phyloP scores from a whole-genome alignment of 805 yeast species.

The Candida chilensis region DNA sequence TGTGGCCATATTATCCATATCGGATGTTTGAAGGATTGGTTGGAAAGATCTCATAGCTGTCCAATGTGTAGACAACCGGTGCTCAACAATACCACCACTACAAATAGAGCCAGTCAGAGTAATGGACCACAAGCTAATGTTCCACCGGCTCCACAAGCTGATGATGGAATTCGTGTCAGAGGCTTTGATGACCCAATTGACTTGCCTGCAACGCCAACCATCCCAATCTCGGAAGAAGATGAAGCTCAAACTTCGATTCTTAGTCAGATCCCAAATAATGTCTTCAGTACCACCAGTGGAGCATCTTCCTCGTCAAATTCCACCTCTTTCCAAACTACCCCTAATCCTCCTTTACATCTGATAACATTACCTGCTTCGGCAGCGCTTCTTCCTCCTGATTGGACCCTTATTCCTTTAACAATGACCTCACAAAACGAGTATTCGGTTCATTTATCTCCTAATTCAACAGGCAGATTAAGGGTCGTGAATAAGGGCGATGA shows the following conservation, averaged over 20 bases:
- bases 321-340: no score
- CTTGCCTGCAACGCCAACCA: background rate
- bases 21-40: slow-evolving; percentile 89
- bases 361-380: slow-evolving; percentile 1
- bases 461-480: background rate
- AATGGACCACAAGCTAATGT: background rate
- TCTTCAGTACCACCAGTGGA: slow-evolving; percentile 1
- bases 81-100: no score
- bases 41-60: slow-evolving; percentile 86
- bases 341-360: no score
- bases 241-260: no score
- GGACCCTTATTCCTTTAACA: slow-evolving; percentile 4
- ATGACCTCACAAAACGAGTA: slow-evolving; percentile 1
- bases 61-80: slow-evolving; percentile 84
- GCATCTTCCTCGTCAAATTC: background rate
- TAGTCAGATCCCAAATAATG: no score
- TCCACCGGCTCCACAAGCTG: background rate
- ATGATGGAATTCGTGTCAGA: slow-evolving; percentile 1
- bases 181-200: background rate
- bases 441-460: background rate
- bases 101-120: background rate
- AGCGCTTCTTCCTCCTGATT: slow-evolving; percentile 4
- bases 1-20: slow-evolving; percentile 88
- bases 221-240: slow-evolving; percentile 1
- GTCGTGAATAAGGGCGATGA: background rate